Evolutionary conservation across 2,329 filamentous ascomycete species (phyloP).

Genomic region (Alternaria alternata): DNA sequence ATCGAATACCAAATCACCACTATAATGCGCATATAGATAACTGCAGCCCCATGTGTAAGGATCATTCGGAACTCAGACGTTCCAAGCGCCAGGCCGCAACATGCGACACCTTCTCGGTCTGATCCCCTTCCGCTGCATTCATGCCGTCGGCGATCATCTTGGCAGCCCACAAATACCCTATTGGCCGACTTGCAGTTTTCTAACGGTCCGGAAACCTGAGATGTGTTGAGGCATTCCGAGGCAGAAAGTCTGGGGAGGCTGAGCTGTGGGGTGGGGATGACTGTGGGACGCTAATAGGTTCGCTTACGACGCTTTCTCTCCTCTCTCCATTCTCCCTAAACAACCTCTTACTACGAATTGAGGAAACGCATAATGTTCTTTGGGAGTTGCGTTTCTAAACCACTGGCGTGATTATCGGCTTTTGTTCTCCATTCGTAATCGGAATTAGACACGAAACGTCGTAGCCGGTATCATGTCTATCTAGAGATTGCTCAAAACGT

Average conservation of each 20-base stretch:
- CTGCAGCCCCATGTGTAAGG: conserved; percentile 1
- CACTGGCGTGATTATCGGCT: conserved; percentile 18
- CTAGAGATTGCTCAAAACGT: neutral
- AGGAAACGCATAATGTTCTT: conserved; percentile 37
- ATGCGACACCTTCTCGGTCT: conserved; percentile 33
- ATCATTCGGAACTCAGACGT: conserved; percentile 28
- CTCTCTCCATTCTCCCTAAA: conserved; percentile 1
- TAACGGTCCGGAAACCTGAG: conserved; percentile 34
- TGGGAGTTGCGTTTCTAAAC: conserved; percentile 28
- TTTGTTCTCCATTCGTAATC: conserved; percentile 32
- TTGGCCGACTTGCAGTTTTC: conserved; percentile 15
- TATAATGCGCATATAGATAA: neutral
- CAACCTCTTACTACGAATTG: neutral
- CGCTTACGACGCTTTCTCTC: conserved; percentile 4
- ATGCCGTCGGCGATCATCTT: conserved; percentile 10
- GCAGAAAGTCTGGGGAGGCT: conserved; percentile 17
- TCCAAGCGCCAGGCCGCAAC: conserved; percentile 27
- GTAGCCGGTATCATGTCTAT: conserved; percentile 9
- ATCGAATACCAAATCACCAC: neutral
- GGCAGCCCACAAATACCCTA: neutral
- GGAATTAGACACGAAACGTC: conserved; percentile 27
- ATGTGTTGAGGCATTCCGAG: conserved; percentile 20
- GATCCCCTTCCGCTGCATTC: conserved; percentile 18
- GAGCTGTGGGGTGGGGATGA: conserved; percentile 14
- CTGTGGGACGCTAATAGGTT: conserved; percentile 18